Evolutionary conservation across 73 alveolate species (phyloP), one percentile per base, ranked within the genome.

Genomic region (Chromera velia): DNA sequence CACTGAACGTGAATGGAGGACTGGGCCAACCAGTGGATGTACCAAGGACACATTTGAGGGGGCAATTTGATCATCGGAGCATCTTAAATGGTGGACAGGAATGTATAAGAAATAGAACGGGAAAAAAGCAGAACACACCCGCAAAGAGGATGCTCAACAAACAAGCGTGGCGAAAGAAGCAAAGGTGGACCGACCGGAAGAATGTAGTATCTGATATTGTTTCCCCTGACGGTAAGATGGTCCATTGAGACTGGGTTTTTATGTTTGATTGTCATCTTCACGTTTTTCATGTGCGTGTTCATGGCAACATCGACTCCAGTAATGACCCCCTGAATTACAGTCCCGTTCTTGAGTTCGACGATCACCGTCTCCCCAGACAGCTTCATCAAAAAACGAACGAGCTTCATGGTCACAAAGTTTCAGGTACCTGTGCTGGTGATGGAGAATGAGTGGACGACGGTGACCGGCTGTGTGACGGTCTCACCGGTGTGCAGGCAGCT

Each of bases 151-250:
- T n/a, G n/a, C n/a, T n/a, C n/a, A n/a, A n/a, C n/a, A n/a, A n/a
- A n/a, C n/a, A n/a, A n/a, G n/a, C n/a, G n/a, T n/a, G n/a, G n/a
- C n/a, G n/a, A n/a, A n/a, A n/a, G n/a, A n/a, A n/a, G n/a, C 55
- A 40, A 40, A 13, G 55, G 55, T 40, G 13, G 22, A 40, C 89
- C 76, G 40, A 93, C 99, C 29, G 98, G 97, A 32, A 94, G 85
- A 28, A 87, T 55, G 90, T 90, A 91, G 82, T 88, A 90, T 87
- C 99, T 85, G 65, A 96, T 96, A 75, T 94, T 96, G 85, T 95
- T 95, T 48, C 99, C 98, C 88, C 99, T 87, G 64, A 96, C 93
- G 45, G 99, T 96, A 66, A 96, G 84, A 80, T 96, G 98, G 75
- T 96, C 99, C 85, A 95, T 84, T 48, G 94, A 79, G 13, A 95